Percentiles rank a stretch among this genome's conserved stretches.
These are phyloP conservation scores for Fusarium sp. DNA, from an alignment of 2,329 filamentous ascomycete genomes.

Conservation along the genomic window DNA sequence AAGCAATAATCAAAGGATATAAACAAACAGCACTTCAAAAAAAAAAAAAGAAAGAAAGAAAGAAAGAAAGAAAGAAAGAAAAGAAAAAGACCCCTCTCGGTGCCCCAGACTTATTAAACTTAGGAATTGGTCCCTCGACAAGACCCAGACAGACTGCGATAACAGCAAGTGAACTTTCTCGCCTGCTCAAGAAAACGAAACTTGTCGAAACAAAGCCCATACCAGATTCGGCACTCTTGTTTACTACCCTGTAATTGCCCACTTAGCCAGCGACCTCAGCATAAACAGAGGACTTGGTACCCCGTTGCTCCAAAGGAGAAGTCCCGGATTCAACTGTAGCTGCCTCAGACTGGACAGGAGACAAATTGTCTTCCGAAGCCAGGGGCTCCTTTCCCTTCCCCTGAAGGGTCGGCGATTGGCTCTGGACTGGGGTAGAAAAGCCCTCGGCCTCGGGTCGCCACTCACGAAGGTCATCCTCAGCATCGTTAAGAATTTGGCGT, in stretches of 20 bases:
- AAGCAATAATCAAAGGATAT: slow-evolving; percentile 22
- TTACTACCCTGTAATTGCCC: neutral
- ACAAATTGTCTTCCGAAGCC: slow-evolving; percentile 12
- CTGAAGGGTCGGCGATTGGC: slow-evolving; percentile 36
- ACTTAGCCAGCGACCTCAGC: slow-evolving; percentile 29
- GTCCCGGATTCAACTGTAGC: slow-evolving; percentile 15
- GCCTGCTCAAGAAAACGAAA: slow-evolving; percentile 3
- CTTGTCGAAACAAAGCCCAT: neutral
- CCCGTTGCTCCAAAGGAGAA: slow-evolving; percentile 8
- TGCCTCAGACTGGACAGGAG: slow-evolving; percentile 23
- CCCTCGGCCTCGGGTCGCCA: slow-evolving; percentile 67
- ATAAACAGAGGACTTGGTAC: slow-evolving; percentile 26
- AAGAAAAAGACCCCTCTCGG: neutral
- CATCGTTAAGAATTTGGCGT: slow-evolving; percentile 88
- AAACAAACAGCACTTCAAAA: slow-evolving; percentile 13
- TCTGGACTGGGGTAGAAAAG: slow-evolving; percentile 38
- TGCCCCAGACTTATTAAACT: slow-evolving; percentile 3
- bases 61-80: neutral
- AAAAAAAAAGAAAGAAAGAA: neutral
- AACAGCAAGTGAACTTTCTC: neutral
- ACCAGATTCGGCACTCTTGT: neutral
- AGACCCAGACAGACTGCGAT: neutral
- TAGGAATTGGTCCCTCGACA: neutral
- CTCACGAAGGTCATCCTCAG: slow-evolving; percentile 84
- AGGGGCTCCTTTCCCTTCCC: slow-evolving; percentile 43